Base-by-base conservation (phyloP, 1,284 basidiomycete species). In the Boletus semigastroideus region DNA sequence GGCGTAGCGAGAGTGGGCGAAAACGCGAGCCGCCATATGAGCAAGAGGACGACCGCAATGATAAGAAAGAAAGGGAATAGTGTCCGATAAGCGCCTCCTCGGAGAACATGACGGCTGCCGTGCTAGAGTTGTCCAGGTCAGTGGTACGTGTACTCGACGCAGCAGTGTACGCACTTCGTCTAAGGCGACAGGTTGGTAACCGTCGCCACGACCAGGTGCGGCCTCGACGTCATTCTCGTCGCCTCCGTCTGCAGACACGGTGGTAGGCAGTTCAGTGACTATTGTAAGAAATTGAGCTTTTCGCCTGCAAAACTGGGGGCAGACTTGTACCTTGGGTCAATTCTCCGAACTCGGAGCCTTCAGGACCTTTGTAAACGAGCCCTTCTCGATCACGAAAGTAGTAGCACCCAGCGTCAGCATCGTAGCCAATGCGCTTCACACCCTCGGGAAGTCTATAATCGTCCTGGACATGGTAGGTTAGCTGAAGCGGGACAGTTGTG, bases 41-140 rank as follows among this genome's bases (percentile, higher is more conserved):
- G 78, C 6, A 90, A 75, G 30, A 90, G 76, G 37, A 81, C 59
- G 51, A 84, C 84, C 16, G 78, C 78, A 49, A 90, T 74, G 41
- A 87, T 78, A 54, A 89, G 79, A 71, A 88, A 82, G 74, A 88
- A 90, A 14, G 87, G 86, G 60, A 87, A 83, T 5, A 89, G 72
- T 3, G 83, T 78, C 33, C 81, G 78, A 62, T 87, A 87, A 11
- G 83, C 69, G 6, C 62, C 64, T 28, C 70, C 60, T 54, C 68
- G 63, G 19, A 62, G 60, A 37, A 72, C 73, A 51, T 71, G 56
- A 58, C 64, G 64, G 50, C 62, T 57, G 33, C 62, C 69, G 56
- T 66, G 57, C 52, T 73, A 58, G 58, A 22, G 19, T 46, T 56
- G 48, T 63, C 58, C 68, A 52, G 16, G 52, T 55, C 31, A 56